Percentiles rank a stretch among this genome's conserved stretches.
Conservation (phyloP, 2,329 filamentous ascomycete species). For the Neoarthrinium moseri region DNA sequence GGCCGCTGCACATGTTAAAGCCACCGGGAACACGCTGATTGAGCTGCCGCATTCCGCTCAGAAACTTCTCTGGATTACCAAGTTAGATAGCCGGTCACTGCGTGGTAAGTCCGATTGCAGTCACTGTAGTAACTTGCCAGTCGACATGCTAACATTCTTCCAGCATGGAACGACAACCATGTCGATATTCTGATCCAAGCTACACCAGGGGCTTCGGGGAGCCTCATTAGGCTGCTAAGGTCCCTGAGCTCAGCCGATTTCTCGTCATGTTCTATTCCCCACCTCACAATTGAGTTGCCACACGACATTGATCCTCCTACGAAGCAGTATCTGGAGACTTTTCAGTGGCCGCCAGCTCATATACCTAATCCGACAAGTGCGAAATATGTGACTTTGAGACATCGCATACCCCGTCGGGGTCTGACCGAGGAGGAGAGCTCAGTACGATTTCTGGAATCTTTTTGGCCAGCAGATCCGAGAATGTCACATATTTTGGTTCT, state of each 20-base stretch:
- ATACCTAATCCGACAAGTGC: constrained; percentile 36
- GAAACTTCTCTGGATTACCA: constrained; percentile 73
- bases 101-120: constrained; percentile 45
- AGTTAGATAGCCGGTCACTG: constrained; percentile 71
- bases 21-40: constrained; percentile 63
- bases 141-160: constrained; percentile 12
- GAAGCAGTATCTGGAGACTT: constrained; percentile 59
- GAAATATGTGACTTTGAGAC: constrained; percentile 68
- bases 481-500: constrained; percentile 80
- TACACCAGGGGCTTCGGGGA: constrained; percentile 67
- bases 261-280: constrained; percentile 64
- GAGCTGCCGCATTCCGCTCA: constrained; percentile 67
- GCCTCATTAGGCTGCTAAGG: constrained; percentile 71
- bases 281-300: constrained; percentile 83
- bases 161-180: constrained; percentile 74
- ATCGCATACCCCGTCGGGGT: constrained; percentile 63
- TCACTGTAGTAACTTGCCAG: no score
- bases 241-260: constrained; percentile 79
- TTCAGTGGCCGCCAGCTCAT: constrained; percentile 63
- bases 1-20: constrained; percentile 52
- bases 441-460: constrained; percentile 77
- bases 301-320: constrained; percentile 65
- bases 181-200: constrained; percentile 86
- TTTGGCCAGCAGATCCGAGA: constrained; percentile 69
- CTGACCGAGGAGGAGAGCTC: constrained; percentile 69